A percentile compares a stretch with the other conserved stretches of the same genome.
Evolutionary conservation across 2,329 filamentous ascomycete species (phyloP).

Genomic region (Phaeosphaeria sp.): DNA sequence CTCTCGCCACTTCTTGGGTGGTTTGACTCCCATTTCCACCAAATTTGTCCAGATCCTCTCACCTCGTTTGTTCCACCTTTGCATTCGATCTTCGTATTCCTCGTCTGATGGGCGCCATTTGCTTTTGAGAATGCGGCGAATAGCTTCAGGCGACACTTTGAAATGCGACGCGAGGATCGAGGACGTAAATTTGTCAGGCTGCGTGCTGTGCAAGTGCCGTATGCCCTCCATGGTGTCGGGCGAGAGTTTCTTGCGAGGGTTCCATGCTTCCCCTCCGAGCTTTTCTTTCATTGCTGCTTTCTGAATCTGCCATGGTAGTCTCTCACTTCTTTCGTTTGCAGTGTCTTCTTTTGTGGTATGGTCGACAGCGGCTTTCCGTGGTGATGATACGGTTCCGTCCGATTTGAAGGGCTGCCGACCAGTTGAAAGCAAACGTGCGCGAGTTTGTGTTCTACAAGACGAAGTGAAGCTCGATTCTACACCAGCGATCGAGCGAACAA

Average conservation of each 20-base stretch:
- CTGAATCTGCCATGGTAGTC: slow-evolving; percentile 73
- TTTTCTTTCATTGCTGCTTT: slow-evolving; percentile 78
- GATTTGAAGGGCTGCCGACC: slow-evolving; percentile 7
- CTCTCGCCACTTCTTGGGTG: slow-evolving; percentile 60
- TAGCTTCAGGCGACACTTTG: slow-evolving; percentile 83
- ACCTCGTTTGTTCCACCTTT: slow-evolving; percentile 56
- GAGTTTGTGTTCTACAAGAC: neutral
- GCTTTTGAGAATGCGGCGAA: slow-evolving; percentile 82
- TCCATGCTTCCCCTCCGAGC: slow-evolving; percentile 78
- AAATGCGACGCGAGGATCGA: slow-evolving; percentile 77
- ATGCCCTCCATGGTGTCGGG: slow-evolving; percentile 93
- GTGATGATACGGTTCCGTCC: neutral
- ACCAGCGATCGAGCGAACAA: slow-evolving; percentile 24
- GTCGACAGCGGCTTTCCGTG: slow-evolving; percentile 1
- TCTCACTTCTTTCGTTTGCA: slow-evolving; percentile 7
- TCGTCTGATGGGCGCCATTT: slow-evolving; percentile 71
- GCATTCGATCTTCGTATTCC: slow-evolving; percentile 51
- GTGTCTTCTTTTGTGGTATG: slow-evolving; percentile 9
- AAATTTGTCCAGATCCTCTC: slow-evolving; percentile 57
- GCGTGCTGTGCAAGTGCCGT: slow-evolving; percentile 77
- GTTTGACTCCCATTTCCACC: slow-evolving; percentile 60
- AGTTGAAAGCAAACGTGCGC: slow-evolving; percentile 20
- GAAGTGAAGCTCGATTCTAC: slow-evolving; percentile 3
- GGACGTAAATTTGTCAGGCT: slow-evolving; percentile 79
- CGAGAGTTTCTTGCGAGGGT: slow-evolving; percentile 83